Percentiles rank a stretch among this genome's conserved stretches.
Conservation (phyloP, 2,329 filamentous ascomycete genomes). For the Torrubiellomyces zombiae region DNA sequence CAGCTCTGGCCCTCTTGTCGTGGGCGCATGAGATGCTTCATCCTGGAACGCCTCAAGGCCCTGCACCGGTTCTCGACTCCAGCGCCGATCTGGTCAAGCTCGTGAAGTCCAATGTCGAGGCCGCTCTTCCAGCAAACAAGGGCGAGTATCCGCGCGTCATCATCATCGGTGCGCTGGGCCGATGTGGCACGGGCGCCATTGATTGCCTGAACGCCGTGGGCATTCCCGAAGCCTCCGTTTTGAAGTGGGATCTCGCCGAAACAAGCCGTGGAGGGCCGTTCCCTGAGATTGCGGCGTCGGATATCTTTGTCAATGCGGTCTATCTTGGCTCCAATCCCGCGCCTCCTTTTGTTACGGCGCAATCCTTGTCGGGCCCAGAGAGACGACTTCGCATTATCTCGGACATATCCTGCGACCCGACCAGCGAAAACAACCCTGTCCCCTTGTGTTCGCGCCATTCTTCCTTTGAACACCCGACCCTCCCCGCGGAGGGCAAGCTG, state of each 20-base stretch:
- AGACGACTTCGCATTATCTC: constrained; percentile 67
- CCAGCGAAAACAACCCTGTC: constrained; percentile 52
- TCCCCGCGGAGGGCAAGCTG: constrained; percentile 48
- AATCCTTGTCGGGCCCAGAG: constrained; percentile 43
- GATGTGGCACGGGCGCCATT: constrained; percentile 73
- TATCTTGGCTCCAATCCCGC: constrained; percentile 54
- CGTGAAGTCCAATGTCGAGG: constrained; percentile 29
- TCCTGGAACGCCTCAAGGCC: constrained; percentile 2
- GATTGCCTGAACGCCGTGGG: constrained; percentile 64
- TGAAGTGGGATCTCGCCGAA: constrained; percentile 56
- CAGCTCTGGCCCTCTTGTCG: constrained; percentile 58
- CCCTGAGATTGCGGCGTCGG: constrained; percentile 55
- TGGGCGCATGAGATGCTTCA: constrained; percentile 39
- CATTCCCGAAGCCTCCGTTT: constrained; percentile 28
- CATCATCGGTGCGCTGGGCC: constrained; percentile 69
- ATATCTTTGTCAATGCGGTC: constrained; percentile 57
- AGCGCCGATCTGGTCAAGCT: constrained; percentile 21
- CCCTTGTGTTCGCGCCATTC: constrained; percentile 76
- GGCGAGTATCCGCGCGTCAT: constrained; percentile 54
- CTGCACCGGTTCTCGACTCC: constrained; percentile 1
- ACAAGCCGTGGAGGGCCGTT: constrained; percentile 60
- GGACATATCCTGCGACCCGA: constrained; percentile 63
- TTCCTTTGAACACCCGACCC: constrained; percentile 77
- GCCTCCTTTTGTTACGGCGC: constrained; percentile 61
- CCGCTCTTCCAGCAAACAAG: constrained; percentile 57